These are phyloP conservation scores for Monilinia polystroma DNA, from an alignment of 2,329 filamentous ascomycete species.

Conservation along the genomic window DNA sequence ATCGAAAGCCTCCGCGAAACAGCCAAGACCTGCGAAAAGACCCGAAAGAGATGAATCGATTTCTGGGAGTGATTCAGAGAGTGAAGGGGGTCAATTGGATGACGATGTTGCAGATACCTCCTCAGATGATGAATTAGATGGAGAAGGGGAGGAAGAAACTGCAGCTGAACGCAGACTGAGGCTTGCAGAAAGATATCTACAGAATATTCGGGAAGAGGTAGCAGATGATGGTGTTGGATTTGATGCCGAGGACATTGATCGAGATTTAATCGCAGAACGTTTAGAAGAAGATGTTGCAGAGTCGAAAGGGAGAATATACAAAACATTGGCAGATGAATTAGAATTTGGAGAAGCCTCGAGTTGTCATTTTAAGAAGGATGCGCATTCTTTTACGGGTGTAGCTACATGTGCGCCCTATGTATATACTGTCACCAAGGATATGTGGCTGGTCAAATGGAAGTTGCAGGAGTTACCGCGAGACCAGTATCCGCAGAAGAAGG, in stretches of 20 bases:
- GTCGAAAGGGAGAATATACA: constrained; percentile 84
- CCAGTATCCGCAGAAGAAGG: constrained; percentile 56
- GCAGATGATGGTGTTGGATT: constrained; percentile 72
- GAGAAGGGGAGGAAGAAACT: constrained; percentile 68
- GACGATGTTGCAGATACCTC: constrained; percentile 54
- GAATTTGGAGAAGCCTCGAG: constrained; percentile 66
- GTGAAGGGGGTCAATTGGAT: constrained; percentile 53
- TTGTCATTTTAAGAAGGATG: constrained; percentile 76
- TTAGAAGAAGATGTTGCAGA: constrained; percentile 91
- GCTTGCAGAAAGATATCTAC: constrained; percentile 87
- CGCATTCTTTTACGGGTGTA: constrained; percentile 73
- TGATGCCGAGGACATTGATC: constrained; percentile 89
- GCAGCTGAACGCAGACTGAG: constrained; percentile 82
- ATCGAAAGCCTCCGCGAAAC: constrained; percentile 30
- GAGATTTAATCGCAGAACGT: constrained; percentile 85
- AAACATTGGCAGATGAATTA: constrained; percentile 71
- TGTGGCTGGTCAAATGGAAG: constrained; percentile 85
- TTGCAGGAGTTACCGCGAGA: constrained; percentile 64
- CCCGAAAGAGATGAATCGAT: constrained; percentile 64
- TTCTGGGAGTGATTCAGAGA: constrained; percentile 76
- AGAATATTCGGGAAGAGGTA: constrained; percentile 81
- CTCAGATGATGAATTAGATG: constrained; percentile 61
- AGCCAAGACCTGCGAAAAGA: constrained; percentile 45
- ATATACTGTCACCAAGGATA: constrained; percentile 87
- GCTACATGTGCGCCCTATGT: constrained; percentile 76